phyloP scores from a whole-genome alignment of 1,284 basidiomycete species.

The Ganoderma resinaceum region DNA sequence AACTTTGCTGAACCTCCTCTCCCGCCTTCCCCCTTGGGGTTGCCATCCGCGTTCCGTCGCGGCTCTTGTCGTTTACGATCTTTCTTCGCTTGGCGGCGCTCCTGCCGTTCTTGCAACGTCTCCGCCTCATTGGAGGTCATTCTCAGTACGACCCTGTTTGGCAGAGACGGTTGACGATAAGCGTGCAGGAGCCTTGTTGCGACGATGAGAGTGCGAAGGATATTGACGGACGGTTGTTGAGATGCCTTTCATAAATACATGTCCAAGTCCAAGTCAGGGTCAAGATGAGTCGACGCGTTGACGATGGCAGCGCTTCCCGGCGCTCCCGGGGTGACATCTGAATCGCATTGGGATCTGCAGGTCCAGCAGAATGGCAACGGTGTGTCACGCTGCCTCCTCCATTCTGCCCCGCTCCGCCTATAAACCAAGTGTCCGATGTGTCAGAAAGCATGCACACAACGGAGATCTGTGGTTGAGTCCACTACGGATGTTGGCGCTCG shows the following conservation, averaged over 20 bases:
- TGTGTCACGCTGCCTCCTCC: neutral
- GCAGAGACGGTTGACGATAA: neutral
- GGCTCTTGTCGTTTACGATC: slow-evolving; percentile 19
- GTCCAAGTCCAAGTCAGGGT: neutral
- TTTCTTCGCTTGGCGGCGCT: slow-evolving; percentile 15
- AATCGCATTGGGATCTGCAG: neutral
- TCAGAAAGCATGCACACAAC: neutral
- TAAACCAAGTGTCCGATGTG: neutral
- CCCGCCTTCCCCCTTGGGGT: slow-evolving; percentile 12
- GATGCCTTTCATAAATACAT: neutral
- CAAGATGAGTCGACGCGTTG: neutral
- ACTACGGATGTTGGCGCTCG: neutral
- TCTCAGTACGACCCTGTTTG: neutral
- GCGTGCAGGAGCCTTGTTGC: neutral
- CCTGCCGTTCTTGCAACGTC: slow-evolving; percentile 6
- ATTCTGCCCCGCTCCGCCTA: neutral
- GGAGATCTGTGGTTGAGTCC: neutral
- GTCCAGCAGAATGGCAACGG: neutral
- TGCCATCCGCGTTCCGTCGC: slow-evolving; percentile 11
- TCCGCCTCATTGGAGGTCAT: slow-evolving; percentile 1
- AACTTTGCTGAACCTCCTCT: slow-evolving; percentile 43
- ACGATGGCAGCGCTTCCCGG: neutral
- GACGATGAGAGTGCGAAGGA: neutral
- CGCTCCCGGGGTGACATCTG: neutral
- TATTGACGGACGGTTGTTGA: neutral